These are phyloP conservation scores for Candida ulmi DNA, from an alignment of 805 yeast genomes.

Conservation along the genomic window DNA sequence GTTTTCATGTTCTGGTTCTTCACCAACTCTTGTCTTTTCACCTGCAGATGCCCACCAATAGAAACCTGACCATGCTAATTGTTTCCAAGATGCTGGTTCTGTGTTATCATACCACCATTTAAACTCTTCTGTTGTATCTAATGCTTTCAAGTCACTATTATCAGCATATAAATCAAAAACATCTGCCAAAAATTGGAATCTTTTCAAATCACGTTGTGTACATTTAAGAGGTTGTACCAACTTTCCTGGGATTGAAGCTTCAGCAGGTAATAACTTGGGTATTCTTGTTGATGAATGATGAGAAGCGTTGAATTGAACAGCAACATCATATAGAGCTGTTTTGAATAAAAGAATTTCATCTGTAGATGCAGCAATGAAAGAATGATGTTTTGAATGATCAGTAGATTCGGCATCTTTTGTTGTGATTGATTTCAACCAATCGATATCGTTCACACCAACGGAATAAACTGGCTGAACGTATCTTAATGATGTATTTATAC, in stretches of 20 bases:
- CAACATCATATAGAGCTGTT: constrained; percentile 42
- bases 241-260: constrained; percentile 6
- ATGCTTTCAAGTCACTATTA: not conserved
- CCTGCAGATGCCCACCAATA: constrained; percentile 91
- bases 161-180: constrained; percentile 13
- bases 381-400: constrained; percentile 3
- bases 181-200: constrained; percentile 25
- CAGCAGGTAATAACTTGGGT: constrained; percentile 11
- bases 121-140: constrained; percentile 14
- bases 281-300: not conserved
- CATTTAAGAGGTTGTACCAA: constrained; percentile 16
- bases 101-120: constrained; percentile 41
- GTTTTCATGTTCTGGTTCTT: constrained; percentile 35
- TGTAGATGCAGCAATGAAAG: constrained; percentile 57
- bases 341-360: constrained; percentile 62
- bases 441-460: constrained; percentile 55
- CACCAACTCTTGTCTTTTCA: constrained; percentile 38
- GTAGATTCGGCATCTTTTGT: not conserved
- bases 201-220: constrained; percentile 32
- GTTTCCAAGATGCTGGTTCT: constrained; percentile 49
- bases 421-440: constrained; percentile 24
- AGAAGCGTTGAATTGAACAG: constrained; percentile 21
- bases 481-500: constrained; percentile 16
- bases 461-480: constrained; percentile 52
- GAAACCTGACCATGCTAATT: constrained; percentile 61